Percentiles rank a stretch among this genome's conserved stretches.
Evolutionary conservation across 768 basidiomycete species (phyloP).

Genomic region (Mycena indigotica): DNA sequence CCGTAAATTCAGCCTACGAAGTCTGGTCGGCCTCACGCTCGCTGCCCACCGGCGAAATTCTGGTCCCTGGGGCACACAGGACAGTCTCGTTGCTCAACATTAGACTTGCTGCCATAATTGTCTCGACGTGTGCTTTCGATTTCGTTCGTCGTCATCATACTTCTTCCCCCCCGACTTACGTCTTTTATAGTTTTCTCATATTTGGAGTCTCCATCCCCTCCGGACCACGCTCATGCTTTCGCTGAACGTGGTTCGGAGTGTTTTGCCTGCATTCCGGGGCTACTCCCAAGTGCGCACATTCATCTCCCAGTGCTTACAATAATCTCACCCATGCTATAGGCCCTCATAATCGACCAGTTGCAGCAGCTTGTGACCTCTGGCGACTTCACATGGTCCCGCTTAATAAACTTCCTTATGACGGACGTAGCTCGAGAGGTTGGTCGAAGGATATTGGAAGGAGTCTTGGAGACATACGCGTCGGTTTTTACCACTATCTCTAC

Average conservation of each 20-base stretch:
- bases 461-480: constrained; percentile 75
- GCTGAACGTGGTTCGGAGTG: constrained; percentile 70
- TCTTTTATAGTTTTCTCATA: constrained; percentile 39
- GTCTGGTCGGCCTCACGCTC: constrained; percentile 63
- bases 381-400: constrained; percentile 69
- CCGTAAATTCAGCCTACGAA: constrained; percentile 44
- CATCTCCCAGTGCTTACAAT: not conserved
- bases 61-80: constrained; percentile 72
- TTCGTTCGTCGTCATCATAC: constrained; percentile 43
- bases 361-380: constrained; percentile 70
- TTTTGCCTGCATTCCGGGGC: constrained; percentile 80
- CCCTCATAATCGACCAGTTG: constrained; percentile 81
- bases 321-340: constrained; percentile 38
- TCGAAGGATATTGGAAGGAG: constrained; percentile 63
- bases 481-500: too few species aligned
- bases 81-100: constrained; percentile 60
- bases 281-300: constrained; percentile 67
- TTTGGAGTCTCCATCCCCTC: constrained; percentile 62
- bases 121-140: constrained; percentile 55
- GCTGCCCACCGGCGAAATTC: constrained; percentile 45
- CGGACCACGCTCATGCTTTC: constrained; percentile 71
- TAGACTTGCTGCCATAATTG: constrained; percentile 56
- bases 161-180: constrained; percentile 11
- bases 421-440: constrained; percentile 59
- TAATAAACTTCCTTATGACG: constrained; percentile 45